Percentiles rank a stretch among this genome's conserved stretches.
Conservation (phyloP, 108 stramenopile genomes). For the Nannochloropsis granulata region DNA sequence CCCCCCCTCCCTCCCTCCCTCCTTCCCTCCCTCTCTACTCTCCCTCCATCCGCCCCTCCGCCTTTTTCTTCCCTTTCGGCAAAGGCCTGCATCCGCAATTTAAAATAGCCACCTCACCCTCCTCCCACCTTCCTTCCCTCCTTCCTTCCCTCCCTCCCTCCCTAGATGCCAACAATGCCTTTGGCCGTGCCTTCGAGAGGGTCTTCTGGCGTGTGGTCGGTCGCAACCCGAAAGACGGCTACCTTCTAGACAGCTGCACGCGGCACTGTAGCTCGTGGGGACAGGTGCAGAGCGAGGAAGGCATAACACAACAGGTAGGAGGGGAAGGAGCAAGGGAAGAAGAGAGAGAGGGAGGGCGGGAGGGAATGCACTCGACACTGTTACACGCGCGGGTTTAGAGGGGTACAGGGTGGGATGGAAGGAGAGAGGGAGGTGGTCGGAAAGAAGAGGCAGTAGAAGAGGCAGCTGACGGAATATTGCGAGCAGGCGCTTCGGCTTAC, state of each 20-base stretch:
- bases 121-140: not conserved
- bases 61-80: too few relatives aligned
- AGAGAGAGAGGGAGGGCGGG: not conserved
- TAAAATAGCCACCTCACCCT: not conserved
- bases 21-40: not conserved
- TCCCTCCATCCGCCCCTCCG: not conserved
- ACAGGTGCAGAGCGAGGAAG: not conserved
- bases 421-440: not conserved
- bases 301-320: not conserved
- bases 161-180: not conserved
- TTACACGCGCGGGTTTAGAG: not conserved
- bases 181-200: not conserved
- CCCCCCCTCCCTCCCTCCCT: not conserved
- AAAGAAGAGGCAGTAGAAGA: not conserved
- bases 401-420: not conserved
- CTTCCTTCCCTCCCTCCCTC: not conserved
- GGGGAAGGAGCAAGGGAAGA: not conserved
- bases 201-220: not conserved
- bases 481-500: not conserved
- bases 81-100: too few relatives aligned
- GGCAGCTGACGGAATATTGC: not conserved
- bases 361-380: not conserved
- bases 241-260: not conserved
- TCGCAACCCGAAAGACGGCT: not conserved
- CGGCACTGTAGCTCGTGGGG: not conserved